Evolutionary conservation across 2,329 filamentous ascomycete species (phyloP).

Genomic region (Ophiostoma quercus): DNA sequence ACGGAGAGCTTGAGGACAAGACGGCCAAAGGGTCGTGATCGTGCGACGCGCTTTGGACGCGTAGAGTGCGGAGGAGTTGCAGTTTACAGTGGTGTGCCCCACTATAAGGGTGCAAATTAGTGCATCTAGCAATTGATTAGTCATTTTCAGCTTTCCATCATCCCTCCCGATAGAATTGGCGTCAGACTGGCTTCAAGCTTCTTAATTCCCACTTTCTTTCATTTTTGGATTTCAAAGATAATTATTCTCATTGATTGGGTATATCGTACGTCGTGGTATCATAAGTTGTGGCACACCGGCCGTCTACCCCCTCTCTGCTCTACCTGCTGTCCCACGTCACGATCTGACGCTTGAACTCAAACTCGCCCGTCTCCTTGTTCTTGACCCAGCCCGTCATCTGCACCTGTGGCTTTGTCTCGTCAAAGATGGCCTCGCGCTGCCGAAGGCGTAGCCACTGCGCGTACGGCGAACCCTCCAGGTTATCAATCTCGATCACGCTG

Average conservation of each 20-base stretch:
- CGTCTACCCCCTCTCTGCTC: not conserved
- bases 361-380: constrained; percentile 19
- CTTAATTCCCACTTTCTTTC: too few relatives aligned
- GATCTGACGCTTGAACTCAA: constrained; percentile 19
- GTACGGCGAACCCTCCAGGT: constrained; percentile 34
- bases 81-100: constrained; percentile 5
- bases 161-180: not conserved
- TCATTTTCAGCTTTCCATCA: not conserved
- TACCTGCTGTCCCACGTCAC: constrained; percentile 19
- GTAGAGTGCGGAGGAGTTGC: not conserved
- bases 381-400: constrained; percentile 22
- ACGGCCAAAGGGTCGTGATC: not conserved
- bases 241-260: not conserved
- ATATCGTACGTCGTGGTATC: not conserved
- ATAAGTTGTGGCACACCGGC: not conserved
- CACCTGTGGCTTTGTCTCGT: constrained; percentile 22
- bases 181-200: too few relatives aligned
- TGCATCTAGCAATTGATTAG: not conserved
- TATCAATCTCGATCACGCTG: constrained; percentile 31
- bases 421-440: constrained; percentile 24
- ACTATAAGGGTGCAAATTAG: not conserved
- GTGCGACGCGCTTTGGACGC: not conserved
- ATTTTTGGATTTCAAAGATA: too few relatives aligned
- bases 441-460: constrained; percentile 32
- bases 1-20: not conserved